Conservation (phyloP, 805 yeast genomes). For the Candida verbasci region DNA sequence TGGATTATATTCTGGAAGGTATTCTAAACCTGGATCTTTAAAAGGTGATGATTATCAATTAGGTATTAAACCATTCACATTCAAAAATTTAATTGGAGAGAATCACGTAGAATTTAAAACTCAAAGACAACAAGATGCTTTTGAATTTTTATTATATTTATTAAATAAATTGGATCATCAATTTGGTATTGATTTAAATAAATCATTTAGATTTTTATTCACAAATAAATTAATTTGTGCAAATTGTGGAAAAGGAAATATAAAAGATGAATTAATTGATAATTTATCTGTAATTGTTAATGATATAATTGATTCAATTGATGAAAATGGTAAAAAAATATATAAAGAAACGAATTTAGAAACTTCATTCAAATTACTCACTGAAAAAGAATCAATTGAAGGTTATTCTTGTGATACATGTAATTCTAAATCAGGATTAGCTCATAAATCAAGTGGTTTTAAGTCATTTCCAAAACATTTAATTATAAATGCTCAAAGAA, state of each 20-base stretch:
- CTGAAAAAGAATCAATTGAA: conserved; percentile 53
- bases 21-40: conserved; percentile 51
- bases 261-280: conserved; percentile 55
- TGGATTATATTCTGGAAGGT: conserved; percentile 72
- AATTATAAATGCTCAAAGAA: conserved; percentile 71
- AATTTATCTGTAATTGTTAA: conserved; percentile 58
- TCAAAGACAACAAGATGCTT: conserved; percentile 91
- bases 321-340: conserved; percentile 39
- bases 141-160: conserved; percentile 75
- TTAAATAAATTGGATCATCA: conserved; percentile 56
- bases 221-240: conserved; percentile 60
- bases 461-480: conserved; percentile 66
- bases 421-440: conserved; percentile 27
- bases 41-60: conserved; percentile 53
- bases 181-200: conserved; percentile 44
- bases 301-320: conserved; percentile 33
- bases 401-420: conserved; percentile 59
- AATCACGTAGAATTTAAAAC: conserved; percentile 80
- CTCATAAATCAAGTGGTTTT: conserved; percentile 43
- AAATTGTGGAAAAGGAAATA: conserved; percentile 57
- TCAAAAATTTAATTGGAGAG: conserved; percentile 73
- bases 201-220: conserved; percentile 57
- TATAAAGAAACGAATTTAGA: conserved; percentile 48
- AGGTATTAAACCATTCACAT: conserved; percentile 73
- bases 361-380: conserved; percentile 44